These are phyloP conservation scores for Bacterosira constricta DNA, from an alignment of 108 stramenopile species.

Conservation along the genomic window DNA sequence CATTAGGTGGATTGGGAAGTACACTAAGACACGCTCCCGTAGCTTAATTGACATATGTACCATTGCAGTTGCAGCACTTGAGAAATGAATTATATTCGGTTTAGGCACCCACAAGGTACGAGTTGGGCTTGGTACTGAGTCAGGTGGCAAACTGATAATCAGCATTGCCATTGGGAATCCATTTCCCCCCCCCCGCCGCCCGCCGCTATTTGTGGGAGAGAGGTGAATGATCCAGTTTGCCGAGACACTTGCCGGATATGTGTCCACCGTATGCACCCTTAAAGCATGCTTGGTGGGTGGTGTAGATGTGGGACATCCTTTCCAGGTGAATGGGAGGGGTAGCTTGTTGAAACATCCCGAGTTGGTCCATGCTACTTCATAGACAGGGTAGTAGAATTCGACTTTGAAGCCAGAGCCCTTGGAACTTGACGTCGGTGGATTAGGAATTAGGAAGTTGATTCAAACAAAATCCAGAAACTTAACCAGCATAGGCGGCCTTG, in stretches of 20 bases:
- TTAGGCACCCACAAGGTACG: too few species aligned
- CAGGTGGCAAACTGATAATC: too few species aligned
- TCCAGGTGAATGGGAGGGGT: too few species aligned
- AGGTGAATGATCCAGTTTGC: background rate
- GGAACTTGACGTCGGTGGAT: slow-evolving; percentile 3
- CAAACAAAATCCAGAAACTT: slow-evolving; percentile 6
- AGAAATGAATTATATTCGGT: too few species aligned
- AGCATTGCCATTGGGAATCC: too few species aligned
- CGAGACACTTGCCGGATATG: slow-evolving; percentile 1
- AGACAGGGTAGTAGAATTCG: too few species aligned
- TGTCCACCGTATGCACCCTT: slow-evolving; percentile 18
- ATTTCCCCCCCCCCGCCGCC: too few species aligned
- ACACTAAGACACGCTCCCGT: background rate
- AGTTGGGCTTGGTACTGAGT: too few species aligned
- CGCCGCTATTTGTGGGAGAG: background rate
- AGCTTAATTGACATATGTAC: too few species aligned
- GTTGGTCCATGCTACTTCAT: background rate
- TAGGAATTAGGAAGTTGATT: background rate
- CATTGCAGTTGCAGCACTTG: too few species aligned
- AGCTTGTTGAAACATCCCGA: background rate
- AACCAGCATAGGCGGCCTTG: slow-evolving; percentile 12
- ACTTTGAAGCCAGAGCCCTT: too few species aligned
- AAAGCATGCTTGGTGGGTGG: slow-evolving; percentile 9
- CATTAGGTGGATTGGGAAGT: slow-evolving; percentile 4
- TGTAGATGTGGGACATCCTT: background rate